Evolutionary conservation across 2,329 filamentous ascomycete genomes (phyloP).

Genomic region (Elsinoe perseae): DNA sequence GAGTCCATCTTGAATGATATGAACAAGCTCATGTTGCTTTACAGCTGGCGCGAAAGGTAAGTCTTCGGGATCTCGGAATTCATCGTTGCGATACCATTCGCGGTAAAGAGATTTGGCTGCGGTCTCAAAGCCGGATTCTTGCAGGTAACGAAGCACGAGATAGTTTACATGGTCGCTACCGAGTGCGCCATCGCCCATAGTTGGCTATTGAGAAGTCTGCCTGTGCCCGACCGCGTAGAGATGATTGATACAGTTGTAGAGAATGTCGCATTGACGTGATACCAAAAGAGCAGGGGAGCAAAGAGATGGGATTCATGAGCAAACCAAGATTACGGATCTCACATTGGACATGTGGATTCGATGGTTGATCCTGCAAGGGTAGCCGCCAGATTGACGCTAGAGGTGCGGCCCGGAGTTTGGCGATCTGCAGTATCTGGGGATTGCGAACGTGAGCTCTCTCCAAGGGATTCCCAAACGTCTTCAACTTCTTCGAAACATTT

Average conservation of each 20-base stretch:
- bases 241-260: neutral
- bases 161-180: constrained; percentile 60
- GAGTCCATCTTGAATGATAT: constrained; percentile 57
- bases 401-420: neutral
- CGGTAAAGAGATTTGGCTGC: constrained; percentile 50
- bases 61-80: constrained; percentile 46
- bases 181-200: constrained; percentile 35
- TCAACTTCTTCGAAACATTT: constrained; percentile 3
- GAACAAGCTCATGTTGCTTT: constrained; percentile 51
- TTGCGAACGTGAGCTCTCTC: constrained; percentile 2
- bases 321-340: constrained; percentile 1
- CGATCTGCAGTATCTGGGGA: constrained; percentile 13
- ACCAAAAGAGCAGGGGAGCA: neutral
- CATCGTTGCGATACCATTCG: constrained; percentile 48
- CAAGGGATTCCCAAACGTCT: constrained; percentile 1
- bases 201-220: constrained; percentile 13
- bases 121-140: constrained; percentile 31
- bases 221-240: neutral
- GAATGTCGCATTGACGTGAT: neutral
- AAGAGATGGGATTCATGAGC: neutral
- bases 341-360: constrained; percentile 5
- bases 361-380: constrained; percentile 12
- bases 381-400: neutral
- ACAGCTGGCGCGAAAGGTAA: constrained; percentile 55
- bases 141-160: constrained; percentile 56